These are phyloP conservation scores for Penicillium sp. DNA, from an alignment of 2,329 filamentous ascomycete genomes.

Conservation along the genomic window DNA sequence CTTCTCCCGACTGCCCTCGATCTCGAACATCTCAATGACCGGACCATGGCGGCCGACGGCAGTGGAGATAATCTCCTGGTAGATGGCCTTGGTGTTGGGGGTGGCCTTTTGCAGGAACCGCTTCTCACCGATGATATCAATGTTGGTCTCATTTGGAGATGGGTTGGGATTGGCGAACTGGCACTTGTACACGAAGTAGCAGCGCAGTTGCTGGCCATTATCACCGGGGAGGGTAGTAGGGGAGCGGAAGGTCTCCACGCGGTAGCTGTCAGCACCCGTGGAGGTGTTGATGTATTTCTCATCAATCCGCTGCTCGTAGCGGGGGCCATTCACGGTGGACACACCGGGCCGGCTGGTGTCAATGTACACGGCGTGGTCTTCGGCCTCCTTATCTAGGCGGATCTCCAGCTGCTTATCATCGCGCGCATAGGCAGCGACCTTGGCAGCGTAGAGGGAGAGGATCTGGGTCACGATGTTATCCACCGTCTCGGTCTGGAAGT, in stretches of 20 bases:
- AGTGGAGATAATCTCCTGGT: constrained; percentile 85
- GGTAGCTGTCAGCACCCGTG: constrained; percentile 67
- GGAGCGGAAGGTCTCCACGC: constrained; percentile 95
- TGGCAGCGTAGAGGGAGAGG: constrained; percentile 92
- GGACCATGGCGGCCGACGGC: constrained; percentile 82
- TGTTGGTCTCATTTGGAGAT: constrained; percentile 69
- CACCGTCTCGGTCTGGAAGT: constrained; percentile 85
- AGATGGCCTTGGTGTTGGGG: constrained; percentile 89
- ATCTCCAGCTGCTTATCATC: constrained; percentile 95
- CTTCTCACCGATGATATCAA: constrained; percentile 87
- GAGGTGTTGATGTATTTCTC: constrained; percentile 88
- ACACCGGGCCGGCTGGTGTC: constrained; percentile 90
- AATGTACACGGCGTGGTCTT: constrained; percentile 95
- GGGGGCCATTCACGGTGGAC: constrained; percentile 69
- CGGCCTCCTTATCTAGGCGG: constrained; percentile 87
- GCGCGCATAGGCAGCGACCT: constrained; percentile 86
- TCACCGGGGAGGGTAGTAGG: constrained; percentile 69
- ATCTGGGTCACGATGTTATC: constrained; percentile 89
- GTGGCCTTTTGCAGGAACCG: constrained; percentile 96
- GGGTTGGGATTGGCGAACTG: constrained; percentile 76
- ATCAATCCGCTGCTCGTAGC: constrained; percentile 90
- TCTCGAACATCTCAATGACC: constrained; percentile 96
- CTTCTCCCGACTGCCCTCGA: constrained; percentile 87
- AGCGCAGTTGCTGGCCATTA: constrained; percentile 78
- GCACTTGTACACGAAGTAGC: constrained; percentile 98